Evolutionary conservation across 2,329 filamentous ascomycete species (phyloP).

Genomic region (Fusarium napiforme): DNA sequence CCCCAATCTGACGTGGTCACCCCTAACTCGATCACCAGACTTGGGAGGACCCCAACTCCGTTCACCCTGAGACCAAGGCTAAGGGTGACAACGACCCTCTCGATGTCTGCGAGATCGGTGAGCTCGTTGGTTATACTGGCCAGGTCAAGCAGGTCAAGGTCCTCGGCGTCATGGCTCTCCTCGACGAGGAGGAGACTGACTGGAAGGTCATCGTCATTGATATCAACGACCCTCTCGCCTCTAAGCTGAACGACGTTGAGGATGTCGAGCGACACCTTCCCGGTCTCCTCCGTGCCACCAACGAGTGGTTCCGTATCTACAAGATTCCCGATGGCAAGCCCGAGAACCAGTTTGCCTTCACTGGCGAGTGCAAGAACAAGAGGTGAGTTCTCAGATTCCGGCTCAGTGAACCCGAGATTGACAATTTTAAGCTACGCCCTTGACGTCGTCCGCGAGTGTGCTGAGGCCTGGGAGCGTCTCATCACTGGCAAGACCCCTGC

Average conservation of each 20-base stretch:
- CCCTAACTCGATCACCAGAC: slow-evolving; percentile 67
- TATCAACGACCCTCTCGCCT: slow-evolving; percentile 93
- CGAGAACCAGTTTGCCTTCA: slow-evolving; percentile 99
- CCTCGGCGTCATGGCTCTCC: slow-evolving; percentile 97
- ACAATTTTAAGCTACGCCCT: slow-evolving; percentile 77
- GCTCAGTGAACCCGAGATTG: slow-evolving; percentile 4
- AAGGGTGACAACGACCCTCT: slow-evolving; percentile 99
- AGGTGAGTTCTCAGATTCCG: slow-evolving; percentile 64
- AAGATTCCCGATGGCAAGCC: slow-evolving; percentile 99
- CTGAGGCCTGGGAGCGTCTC: slow-evolving; percentile 96
- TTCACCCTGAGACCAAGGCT: slow-evolving; percentile 99
- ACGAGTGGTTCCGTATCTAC: slow-evolving; percentile 99
- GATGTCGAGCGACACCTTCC: slow-evolving; percentile 98
- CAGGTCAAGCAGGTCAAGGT: slow-evolving; percentile 99
- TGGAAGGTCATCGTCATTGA: slow-evolving; percentile 99
- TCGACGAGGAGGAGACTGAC: slow-evolving; percentile 99
- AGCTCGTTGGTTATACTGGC: slow-evolving; percentile 94
- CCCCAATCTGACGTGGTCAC: slow-evolving; percentile 7
- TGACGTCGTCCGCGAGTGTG: slow-evolving; percentile 95
- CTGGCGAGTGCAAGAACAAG: slow-evolving; percentile 99
- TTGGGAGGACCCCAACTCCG: slow-evolving; percentile 96
- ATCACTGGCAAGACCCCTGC: slow-evolving; percentile 87
- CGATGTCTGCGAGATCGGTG: slow-evolving; percentile 99
- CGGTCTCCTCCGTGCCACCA: slow-evolving; percentile 95
- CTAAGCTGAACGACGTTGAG: slow-evolving; percentile 98